Base-by-base conservation (phyloP, 2,329 filamentous ascomycete species). In the Arthrobotrys iridis region DNA sequence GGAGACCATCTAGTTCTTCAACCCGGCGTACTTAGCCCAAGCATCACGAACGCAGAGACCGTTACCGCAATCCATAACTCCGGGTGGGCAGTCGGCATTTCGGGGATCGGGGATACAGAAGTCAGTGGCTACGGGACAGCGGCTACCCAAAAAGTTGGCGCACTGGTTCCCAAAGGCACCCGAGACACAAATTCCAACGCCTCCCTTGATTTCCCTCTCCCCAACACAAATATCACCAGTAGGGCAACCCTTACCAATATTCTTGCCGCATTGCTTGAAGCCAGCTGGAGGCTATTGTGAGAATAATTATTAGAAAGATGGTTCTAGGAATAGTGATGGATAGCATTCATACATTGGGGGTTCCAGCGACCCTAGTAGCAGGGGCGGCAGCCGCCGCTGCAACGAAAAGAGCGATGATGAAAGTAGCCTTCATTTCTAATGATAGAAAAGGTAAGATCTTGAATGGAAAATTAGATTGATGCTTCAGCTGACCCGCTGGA, bases 361-460 rank as follows among this genome's bases (percentile, higher is more conserved):
- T 6, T 3, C 30, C 11, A 13, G 52, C 7, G 35, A 55, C 4
- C 13, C 33, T 28, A 52, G 3, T 24, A n/a, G 50, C 28, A 24
- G 66, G 66, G 15, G 66, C 58, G 1, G 66, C 66, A 10, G 66
- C 58, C 22, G 28, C 66, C 6, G 62, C 26, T 18, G 66, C 66
- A 24, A 35, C 66, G 58, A 63, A 64, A 15, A 71, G 28, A 63
- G 58, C 26, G 48, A 71, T 22, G 48, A 71, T 26, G 28, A 71
- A 30, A 33, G 66, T 48, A 28, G 58, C 48, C 58, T 71, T 71
- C 66, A 71, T 71, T 63, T 71, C 64, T 15, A 52, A 52, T 41
- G 43, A 13, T 62, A 52, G 33, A 10, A 22, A 57, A 3, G 22
- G 20, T 15, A 28, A 18, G 22, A 43, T 24, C 13, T 35, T 13